phyloP scores from a whole-genome alignment of 495 filamentous ascomycete genomes.

The Aspergillus carlsbadensis region DNA sequence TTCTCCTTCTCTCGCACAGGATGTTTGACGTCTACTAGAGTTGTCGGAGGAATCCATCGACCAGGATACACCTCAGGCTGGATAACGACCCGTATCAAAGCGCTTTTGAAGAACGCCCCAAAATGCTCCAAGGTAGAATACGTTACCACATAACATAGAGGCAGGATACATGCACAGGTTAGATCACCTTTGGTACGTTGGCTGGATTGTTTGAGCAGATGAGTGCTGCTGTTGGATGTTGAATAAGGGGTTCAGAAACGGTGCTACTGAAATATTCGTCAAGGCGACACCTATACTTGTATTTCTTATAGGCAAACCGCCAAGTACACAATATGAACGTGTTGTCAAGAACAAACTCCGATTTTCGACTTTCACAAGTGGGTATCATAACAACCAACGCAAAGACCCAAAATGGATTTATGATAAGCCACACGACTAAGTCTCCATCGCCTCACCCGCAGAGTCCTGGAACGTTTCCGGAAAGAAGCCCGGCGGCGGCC shows the following conservation, averaged over 20 bases:
- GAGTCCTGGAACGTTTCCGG: slow-evolving; percentile 44
- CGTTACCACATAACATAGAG: slow-evolving; percentile 12
- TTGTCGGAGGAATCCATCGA: slow-evolving; percentile 22
- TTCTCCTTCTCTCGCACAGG: slow-evolving; percentile 35
- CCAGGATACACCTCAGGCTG: slow-evolving; percentile 32
- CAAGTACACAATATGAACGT: too few relatives aligned
- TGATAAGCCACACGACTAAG: slow-evolving; percentile 9
- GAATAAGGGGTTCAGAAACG: too few relatives aligned
- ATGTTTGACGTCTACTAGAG: slow-evolving; percentile 33
- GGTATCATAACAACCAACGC: slow-evolving; percentile 8
- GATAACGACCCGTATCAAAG: slow-evolving; percentile 28
- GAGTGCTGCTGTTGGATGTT: not conserved
- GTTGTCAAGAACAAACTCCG: not conserved
- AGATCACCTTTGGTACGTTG: not conserved
- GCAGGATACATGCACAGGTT: not conserved
- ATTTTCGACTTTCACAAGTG: slow-evolving; percentile 1
- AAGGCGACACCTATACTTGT: too few relatives aligned
- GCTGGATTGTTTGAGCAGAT: not conserved
- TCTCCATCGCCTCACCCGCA: slow-evolving; percentile 26
- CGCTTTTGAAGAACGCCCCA: slow-evolving; percentile 24
- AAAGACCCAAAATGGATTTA: not conserved
- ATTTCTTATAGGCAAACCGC: too few relatives aligned
- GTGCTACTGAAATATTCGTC: too few relatives aligned
- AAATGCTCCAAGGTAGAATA: slow-evolving; percentile 31
- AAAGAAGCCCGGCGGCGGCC: slow-evolving; percentile 49